Evolutionary conservation across 768 basidiomycete species (phyloP).

Genomic region (Xerocomus brunneocitrinus): DNA sequence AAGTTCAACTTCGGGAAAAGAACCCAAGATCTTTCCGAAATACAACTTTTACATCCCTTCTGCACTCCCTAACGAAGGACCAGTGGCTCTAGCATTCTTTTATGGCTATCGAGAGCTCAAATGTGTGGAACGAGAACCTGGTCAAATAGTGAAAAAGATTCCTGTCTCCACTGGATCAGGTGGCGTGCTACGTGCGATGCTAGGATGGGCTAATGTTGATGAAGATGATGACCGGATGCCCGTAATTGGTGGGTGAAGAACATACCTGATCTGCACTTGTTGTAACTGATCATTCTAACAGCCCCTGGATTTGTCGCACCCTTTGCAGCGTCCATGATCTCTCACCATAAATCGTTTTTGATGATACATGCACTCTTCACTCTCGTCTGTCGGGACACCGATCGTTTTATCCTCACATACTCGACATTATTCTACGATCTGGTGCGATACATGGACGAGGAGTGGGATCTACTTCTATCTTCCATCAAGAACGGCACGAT

Average conservation of each 20-base stretch:
- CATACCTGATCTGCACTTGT: too few species aligned
- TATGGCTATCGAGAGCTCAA: not conserved
- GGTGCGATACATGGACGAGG: not conserved
- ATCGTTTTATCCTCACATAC: not conserved
- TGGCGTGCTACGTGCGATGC: not conserved
- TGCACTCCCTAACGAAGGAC: too few species aligned
- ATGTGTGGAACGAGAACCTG: not conserved
- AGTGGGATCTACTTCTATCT: conserved; percentile 2
- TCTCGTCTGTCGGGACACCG: not conserved
- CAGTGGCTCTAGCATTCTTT: not conserved
- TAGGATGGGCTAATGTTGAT: conserved; percentile 1
- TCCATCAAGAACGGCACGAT: conserved; percentile 4
- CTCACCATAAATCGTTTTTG: conserved; percentile 3
- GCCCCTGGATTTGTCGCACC: conserved; percentile 1
- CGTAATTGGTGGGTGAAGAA: not conserved
- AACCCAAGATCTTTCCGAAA: conserved; percentile 3
- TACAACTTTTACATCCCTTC: not conserved
- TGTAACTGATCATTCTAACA: not conserved
- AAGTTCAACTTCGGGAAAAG: conserved; percentile 7
- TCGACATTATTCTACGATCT: conserved; percentile 7
- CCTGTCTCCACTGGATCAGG: not conserved
- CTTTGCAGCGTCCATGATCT: conserved; percentile 1
- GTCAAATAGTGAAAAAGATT: not conserved
- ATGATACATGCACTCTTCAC: conserved; percentile 10
- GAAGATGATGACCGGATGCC: conserved; percentile 1